Base-by-base conservation (phyloP, 768 basidiomycete species). In the Dacryopinax primogenitus region DNA sequence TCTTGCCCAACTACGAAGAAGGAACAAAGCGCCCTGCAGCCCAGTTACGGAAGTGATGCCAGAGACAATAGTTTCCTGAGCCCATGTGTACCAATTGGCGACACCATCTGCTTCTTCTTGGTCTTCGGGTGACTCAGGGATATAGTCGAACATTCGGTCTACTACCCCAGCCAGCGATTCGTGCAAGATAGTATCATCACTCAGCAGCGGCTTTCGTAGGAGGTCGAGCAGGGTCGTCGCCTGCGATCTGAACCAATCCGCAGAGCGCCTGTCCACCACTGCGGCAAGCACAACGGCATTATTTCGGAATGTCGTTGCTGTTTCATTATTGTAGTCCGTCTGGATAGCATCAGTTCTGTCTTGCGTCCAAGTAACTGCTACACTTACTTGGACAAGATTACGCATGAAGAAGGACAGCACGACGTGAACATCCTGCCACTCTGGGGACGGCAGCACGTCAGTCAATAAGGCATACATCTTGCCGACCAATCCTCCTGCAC, bases 391-490 rank as follows among this genome's bases (percentile, higher is more conserved):
- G 70, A 90, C 87, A 41, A 99, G 81, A 0, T 87, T 82, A 33
- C 91, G 82, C 62, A 86, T 83, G 77, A 99, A 97, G 76, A 87
- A 97, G 63, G 88, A 83, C 47, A 97, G 78, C 67, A 96, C 95
- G 67, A 97, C 86, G 6, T 88, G 89, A 3, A 97, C 91, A 65
- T 95, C 92, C 7, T 81, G 84, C 89, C 96, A 92, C 9, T 93
- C 93, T 61, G 81, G 81, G 0, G 88, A 85, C 1, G 88, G 85
- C 21, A 94, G 82, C 71, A 99, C 86, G 68, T 82, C 79, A 70
- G 88, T 86, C 62, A 99, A 79, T 3, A 78, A 30, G 30, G 9
- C 32, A 32, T 58, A 58, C 51, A 58, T 58, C 51, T 58, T 58
- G 26, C 51, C 51, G 13, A 58, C 51, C 4, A 58, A 30, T 4